Evolutionary conservation across 352 stramenopile species (phyloP).

Genomic region (Aphanomyces astaci): DNA sequence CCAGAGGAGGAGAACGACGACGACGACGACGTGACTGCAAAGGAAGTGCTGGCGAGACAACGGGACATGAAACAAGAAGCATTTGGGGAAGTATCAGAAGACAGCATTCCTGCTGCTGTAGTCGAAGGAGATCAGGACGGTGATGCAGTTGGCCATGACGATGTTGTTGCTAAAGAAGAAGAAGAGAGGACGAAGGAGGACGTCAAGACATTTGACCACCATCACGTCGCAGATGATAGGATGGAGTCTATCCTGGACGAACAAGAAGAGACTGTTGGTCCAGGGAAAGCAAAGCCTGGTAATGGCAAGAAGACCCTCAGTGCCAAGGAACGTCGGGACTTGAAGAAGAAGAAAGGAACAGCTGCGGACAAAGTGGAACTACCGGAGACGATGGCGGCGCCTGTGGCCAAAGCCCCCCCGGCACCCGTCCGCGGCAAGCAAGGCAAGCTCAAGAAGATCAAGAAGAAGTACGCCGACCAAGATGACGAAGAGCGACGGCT

Average conservation of each 20-base stretch:
- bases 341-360: constrained; percentile 50
- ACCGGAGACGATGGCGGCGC: constrained; percentile 17
- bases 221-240: not conserved
- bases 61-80: too few species aligned
- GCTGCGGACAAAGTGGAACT: not conserved
- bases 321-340: constrained; percentile 64
- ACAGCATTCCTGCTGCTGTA: not conserved
- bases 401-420: not conserved
- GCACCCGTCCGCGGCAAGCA: constrained; percentile 86
- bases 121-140: constrained; percentile 13
- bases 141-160: not conserved
- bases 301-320: constrained; percentile 52
- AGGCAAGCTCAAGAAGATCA: constrained; percentile 91
- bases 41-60: constrained; percentile 1
- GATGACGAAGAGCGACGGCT: constrained; percentile 92
- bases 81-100: too few species aligned
- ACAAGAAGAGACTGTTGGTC: too few species aligned
- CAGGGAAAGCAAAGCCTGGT: too few species aligned
- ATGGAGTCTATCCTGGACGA: not conserved
- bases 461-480: constrained; percentile 95
- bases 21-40: constrained; percentile 19
- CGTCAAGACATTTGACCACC: not conserved
- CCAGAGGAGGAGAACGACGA: not conserved
- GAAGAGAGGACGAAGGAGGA: not conserved
- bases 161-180: constrained; percentile 23